These are phyloP conservation scores for Canavalia ensiformis DNA, from an alignment of 306 rosid genomes.

Conservation along the genomic window DNA sequence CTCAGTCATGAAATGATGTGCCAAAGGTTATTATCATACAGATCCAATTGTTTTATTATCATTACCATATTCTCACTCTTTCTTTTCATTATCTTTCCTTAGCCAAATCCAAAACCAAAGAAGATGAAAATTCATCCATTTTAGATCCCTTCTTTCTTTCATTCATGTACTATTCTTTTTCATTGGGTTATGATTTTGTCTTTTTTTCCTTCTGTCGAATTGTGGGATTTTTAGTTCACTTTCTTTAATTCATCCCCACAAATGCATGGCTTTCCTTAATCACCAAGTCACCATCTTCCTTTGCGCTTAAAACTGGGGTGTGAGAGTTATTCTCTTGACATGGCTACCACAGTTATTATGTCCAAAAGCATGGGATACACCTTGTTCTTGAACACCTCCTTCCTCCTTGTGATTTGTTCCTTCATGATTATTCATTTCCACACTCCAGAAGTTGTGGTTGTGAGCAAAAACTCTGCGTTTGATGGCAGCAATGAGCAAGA, in stretches of 20 bases:
- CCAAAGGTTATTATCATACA: too few relatives aligned
- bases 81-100: too few relatives aligned
- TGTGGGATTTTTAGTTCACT: background rate
- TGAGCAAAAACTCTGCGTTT: background rate
- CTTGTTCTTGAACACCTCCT: slow-evolving; percentile 58
- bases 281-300: slow-evolving; percentile 31
- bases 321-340: background rate
- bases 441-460: slow-evolving; percentile 46
- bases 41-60: too few relatives aligned
- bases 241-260: slow-evolving; percentile 5
- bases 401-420: slow-evolving; percentile 46
- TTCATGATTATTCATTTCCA: slow-evolving; percentile 42
- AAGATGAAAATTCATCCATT: too few relatives aligned
- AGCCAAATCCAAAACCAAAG: too few relatives aligned
- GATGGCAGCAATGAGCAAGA: background rate
- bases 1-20: too few relatives aligned
- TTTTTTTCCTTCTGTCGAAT: too few relatives aligned
- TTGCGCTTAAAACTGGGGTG: background rate
- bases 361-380: slow-evolving; percentile 40
- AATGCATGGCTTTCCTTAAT: slow-evolving; percentile 25
- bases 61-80: too few relatives aligned
- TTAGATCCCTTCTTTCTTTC: too few relatives aligned
- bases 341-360: slow-evolving; percentile 22
- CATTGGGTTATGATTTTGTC: too few relatives aligned
- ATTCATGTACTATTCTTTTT: too few relatives aligned